phyloP scores from a whole-genome alignment of 176 grass and related monocot genomes.

The Bolboschoenus planiculmis region DNA sequence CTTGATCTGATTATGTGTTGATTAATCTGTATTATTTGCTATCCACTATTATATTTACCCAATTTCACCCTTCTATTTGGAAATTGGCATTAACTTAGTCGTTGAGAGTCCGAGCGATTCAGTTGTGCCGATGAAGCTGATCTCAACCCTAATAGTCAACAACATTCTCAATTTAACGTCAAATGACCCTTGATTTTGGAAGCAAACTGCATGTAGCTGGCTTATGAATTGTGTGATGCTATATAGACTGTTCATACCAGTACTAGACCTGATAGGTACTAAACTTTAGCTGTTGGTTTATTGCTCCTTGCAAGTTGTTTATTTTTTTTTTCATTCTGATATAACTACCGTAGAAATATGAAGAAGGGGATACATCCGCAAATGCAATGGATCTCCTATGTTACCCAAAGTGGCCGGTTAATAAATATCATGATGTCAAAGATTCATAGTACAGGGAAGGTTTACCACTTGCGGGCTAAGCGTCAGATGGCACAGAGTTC shows the following conservation, averaged over 20 bases:
- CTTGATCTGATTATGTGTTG: neutral
- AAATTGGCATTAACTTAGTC: neutral
- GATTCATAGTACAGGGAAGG: neutral
- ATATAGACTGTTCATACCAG: neutral
- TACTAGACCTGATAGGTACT: neutral
- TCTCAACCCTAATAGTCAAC: neutral
- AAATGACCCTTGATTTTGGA: neutral
- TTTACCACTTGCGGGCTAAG: neutral
- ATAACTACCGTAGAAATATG: neutral
- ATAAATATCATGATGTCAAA: neutral
- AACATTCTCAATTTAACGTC: neutral
- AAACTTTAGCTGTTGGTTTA: neutral
- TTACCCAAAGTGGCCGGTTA: neutral
- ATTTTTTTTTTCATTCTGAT: neutral
- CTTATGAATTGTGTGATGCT: neutral
- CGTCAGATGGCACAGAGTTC: neutral
- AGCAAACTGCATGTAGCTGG: neutral
- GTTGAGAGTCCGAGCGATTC: neutral
- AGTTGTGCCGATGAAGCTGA: neutral
- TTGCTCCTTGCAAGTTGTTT: neutral
- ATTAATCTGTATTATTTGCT: neutral
- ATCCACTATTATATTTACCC: neutral
- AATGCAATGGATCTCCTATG: neutral
- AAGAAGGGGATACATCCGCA: neutral
- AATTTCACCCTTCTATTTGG: neutral